phyloP scores from a whole-genome alignment of 805 yeast species.

The Danielia reshetovae region DNA sequence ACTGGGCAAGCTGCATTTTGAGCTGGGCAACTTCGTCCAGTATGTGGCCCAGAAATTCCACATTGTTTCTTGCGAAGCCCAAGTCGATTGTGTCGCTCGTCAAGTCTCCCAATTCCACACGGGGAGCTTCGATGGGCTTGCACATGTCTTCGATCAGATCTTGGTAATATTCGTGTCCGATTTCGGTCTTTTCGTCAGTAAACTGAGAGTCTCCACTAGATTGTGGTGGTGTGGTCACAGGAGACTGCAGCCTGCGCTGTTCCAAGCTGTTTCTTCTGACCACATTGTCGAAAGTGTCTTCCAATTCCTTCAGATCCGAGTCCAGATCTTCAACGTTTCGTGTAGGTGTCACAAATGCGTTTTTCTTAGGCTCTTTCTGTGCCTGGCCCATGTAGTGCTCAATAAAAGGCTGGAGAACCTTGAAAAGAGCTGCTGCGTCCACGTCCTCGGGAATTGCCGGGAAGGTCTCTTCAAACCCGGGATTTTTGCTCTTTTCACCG shows the following conservation, averaged over 20 bases:
- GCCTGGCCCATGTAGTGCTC: constrained; percentile 6
- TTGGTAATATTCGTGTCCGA: no score
- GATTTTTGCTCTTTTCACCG: neutral
- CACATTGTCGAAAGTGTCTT: constrained; percentile 13
- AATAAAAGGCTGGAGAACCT: constrained; percentile 9
- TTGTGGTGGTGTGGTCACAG: constrained; percentile 33
- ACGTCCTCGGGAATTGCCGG: neutral
- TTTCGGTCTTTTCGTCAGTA: neutral
- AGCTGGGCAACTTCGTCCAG: constrained; percentile 2
- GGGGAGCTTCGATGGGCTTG: constrained; percentile 8
- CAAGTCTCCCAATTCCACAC: constrained; percentile 10
- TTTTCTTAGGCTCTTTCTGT: neutral
- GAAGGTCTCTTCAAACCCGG: neutral
- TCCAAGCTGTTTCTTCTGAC: constrained; percentile 1
- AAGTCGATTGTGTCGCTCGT: constrained; percentile 13
- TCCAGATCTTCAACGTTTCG: constrained; percentile 16
- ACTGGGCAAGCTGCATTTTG: constrained; percentile 9
- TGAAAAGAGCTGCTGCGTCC: constrained; percentile 8
- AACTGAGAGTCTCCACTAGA: constrained; percentile 17
- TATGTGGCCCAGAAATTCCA: no score
- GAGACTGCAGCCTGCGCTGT: constrained; percentile 14
- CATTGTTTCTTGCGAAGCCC: neutral
- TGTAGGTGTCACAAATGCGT: constrained; percentile 8
- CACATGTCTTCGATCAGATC: constrained; percentile 18
- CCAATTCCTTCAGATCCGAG: constrained; percentile 9